Base-by-base conservation (phyloP, 2,329 filamentous ascomycete genomes). In the Penicillium sumatraense region DNA sequence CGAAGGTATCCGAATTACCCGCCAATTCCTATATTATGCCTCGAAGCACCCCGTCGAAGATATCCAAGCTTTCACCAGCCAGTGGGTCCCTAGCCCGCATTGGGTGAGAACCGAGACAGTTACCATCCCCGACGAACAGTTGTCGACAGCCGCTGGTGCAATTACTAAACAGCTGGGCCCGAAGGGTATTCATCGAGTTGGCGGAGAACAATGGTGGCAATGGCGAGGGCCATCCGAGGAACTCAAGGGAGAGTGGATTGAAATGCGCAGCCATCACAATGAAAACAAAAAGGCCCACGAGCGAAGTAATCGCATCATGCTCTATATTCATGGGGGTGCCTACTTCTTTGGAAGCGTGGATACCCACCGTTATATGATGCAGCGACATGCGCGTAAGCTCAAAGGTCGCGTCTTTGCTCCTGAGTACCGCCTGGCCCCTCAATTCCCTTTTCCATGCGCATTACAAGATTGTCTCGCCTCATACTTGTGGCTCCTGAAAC, bases 301-400 rank as follows among this genome's bases (percentile, higher is more conserved):
- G 9, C 64, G 82, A 20, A 83, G 84, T 16, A 87, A 86, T 63
- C 86, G 92, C 49, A 86, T 96, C 54, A 96, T 98, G 85, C 79
- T 99, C 21, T 98, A 98, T 74, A 81, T 98, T 20, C 95, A 98
- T 69, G 95, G 95, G 13, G 93, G 93, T 6, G 93, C 90, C 18
- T 98, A 96, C 75, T 99, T 88, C 76, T 98, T 99, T 71, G 93
- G 95, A 13, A 96, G 91, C 65, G 88, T 97, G 33, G 93, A 97
- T 69, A 93, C 96, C 73, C 95, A 98, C 78, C 87, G 95, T n/a
- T 98, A 98, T 76, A 93, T 98, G 80, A 87, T 99, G 82, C 95
- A 99, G 75, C 84, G 93, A 46, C 93, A 98, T 81, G 95, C 95
- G 24, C 84, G 95, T 51, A 98, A 98, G 76, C 82, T 99, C 57